These are phyloP conservation scores for Mesembryanthemum crystallinum DNA, from an alignment of 148 eudicot species.

Conservation along the genomic window DNA sequence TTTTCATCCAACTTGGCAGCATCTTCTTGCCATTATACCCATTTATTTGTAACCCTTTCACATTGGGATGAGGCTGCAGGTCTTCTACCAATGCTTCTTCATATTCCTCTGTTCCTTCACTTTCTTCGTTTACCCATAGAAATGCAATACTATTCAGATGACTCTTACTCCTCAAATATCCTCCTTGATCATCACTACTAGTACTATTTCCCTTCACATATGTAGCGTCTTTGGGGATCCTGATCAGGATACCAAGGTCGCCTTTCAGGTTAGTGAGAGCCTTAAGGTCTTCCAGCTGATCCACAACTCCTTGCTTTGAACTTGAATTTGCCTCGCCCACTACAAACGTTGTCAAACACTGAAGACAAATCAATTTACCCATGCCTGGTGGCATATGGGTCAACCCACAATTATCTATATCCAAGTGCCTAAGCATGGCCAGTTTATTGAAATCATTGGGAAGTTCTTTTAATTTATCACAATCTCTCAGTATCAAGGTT, in stretches of 20 bases:
- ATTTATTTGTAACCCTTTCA: conserved; percentile 6
- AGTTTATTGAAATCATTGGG: not conserved
- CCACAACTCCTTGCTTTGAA: not conserved
- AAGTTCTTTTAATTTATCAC: not conserved
- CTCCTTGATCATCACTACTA: not conserved
- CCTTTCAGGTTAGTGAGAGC: not conserved
- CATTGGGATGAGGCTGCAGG: conserved; percentile 26
- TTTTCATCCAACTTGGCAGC: conserved; percentile 23
- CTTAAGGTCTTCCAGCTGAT: conserved; percentile 5
- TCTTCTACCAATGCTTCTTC: conserved; percentile 17
- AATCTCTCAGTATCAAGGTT: not conserved
- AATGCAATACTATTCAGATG: not conserved
- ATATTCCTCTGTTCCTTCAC: not conserved
- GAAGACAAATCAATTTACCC: conserved; percentile 3
- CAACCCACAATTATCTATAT: not conserved
- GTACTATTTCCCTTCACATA: not conserved
- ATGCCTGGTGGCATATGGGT: conserved; percentile 11
- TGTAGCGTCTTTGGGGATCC: not conserved
- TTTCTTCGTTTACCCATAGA: not conserved
- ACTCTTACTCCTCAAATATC: not conserved
- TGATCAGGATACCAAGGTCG: not conserved
- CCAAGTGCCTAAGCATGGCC: not conserved
- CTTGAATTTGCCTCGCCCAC: not conserved
- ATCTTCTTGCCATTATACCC: conserved; percentile 20
- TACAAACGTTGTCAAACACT: not conserved